Base-by-base conservation (phyloP, 1,284 basidiomycete species). In the Microstroma glucosiphilum region DNA sequence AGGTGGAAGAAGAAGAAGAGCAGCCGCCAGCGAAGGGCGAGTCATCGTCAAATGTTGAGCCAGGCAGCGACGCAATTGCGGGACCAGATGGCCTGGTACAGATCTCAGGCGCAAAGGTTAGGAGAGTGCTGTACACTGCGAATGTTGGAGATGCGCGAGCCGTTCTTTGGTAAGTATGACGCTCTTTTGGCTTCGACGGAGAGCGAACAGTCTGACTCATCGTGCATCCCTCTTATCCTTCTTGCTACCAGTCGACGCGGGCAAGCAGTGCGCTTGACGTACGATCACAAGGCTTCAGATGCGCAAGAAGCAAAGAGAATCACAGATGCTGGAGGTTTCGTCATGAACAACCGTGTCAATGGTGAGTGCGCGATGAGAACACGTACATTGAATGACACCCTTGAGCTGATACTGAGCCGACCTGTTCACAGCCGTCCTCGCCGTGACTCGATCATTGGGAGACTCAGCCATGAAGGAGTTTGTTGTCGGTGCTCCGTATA, bases 391-490 rank as follows among this genome's bases (percentile, higher is more conserved):
- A 26, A 15, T 6, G 40, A 30, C 41, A 15, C 26, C 7, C n/a
- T 8, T 57, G 17, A 13, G 17, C n/a, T n/a, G 15, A 26, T 12
- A 15, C 37, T 15, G n/a, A 7, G 30, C 11, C 41, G 21, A n/a
- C n/a, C 26, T 57, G 30, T 19, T 1, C 40, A 21, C 30, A 69
- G 69, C 74, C 46, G 93, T 98, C 11, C 83, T 99, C 60, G 93
- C 92, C 9, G 96, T 99, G 19, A 99, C 96, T 17, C 85, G 96
- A 57, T 94, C 92, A 69, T 83, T 99, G 51, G 96, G 96, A 55
- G 96, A 99, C 79, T 89, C 91, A 0, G 90, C 92, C 7, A 98
- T 99, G 94, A 99, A 99, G 81, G 94, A 98, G 75, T 99, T 96
- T 78, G 94, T 99, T 8, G 94, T 98, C 51, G 96, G 96, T 0